phyloP scores from a whole-genome alignment of 1,284 basidiomycete species.

The Coniferiporia sulphurascens region DNA sequence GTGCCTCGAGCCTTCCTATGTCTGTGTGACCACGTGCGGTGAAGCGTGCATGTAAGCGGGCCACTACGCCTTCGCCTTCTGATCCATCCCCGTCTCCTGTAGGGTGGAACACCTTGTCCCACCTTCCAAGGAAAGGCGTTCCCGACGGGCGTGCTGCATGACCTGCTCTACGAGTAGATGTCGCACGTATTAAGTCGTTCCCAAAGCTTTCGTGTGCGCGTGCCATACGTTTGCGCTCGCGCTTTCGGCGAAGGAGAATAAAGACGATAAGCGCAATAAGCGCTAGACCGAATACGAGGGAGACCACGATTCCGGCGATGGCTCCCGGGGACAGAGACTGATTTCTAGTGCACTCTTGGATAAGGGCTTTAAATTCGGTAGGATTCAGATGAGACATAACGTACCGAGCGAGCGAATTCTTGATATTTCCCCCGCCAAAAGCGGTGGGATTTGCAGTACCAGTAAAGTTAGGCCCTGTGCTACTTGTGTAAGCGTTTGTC shows the following conservation, averaged over 20 bases:
- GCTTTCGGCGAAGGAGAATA: background rate
- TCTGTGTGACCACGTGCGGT: no score
- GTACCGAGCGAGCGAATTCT: no score
- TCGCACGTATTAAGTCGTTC: background rate
- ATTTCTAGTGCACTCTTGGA: background rate
- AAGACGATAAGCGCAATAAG: conserved; percentile 8
- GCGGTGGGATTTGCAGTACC: no score
- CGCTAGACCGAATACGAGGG: background rate
- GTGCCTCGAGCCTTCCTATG: no score
- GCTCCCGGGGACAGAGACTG: background rate
- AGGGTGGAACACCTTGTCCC: no score
- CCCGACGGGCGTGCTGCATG: conserved; percentile 10
- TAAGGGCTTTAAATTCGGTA: background rate
- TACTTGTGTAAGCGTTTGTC: no score
- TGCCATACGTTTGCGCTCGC: background rate
- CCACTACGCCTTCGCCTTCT: background rate
- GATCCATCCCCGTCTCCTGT: background rate
- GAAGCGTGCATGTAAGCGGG: no score
- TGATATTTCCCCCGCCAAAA: no score
- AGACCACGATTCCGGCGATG: conserved; percentile 4
- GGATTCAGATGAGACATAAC: no score
- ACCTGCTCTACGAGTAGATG: background rate
- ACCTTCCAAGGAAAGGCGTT: conserved; percentile 2
- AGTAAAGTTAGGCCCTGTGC: no score
- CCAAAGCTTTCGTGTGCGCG: conserved; percentile 13